Percentiles rank a stretch among this genome's conserved stretches.
Conservation (phyloP, 805 yeast species). For the Cyberlindnera japonica region DNA sequence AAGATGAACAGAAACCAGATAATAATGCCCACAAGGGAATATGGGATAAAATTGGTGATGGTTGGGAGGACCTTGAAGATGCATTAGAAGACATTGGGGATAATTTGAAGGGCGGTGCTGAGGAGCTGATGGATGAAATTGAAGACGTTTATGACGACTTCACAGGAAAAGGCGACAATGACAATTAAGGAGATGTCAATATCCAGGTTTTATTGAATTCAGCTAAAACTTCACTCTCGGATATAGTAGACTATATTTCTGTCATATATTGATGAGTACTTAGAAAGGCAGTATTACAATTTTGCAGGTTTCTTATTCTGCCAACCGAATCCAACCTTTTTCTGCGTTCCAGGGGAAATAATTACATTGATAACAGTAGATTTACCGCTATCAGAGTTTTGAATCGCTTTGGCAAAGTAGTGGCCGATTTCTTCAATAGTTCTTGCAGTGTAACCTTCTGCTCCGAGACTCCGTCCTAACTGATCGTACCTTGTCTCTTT, state of each 20-base stretch:
- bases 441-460: constrained; percentile 45
- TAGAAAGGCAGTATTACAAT: constrained; percentile 7
- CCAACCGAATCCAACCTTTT: constrained; percentile 64
- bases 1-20: neutral
- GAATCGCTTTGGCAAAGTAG: constrained; percentile 36
- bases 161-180: neutral
- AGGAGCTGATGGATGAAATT: constrained; percentile 16
- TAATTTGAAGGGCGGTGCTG: constrained; percentile 18
- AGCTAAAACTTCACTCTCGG: too few relatives aligned
- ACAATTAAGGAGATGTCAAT: too few relatives aligned
- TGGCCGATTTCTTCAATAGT: constrained; percentile 37
- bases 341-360: constrained; percentile 55
- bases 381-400: constrained; percentile 26
- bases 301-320: constrained; percentile 43
- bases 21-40: constrained; percentile 23
- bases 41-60: constrained; percentile 22
- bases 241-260: too few relatives aligned
- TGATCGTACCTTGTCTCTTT: constrained; percentile 54
- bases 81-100: constrained; percentile 23
- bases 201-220: too few relatives aligned
- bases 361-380: constrained; percentile 55
- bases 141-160: constrained; percentile 17
- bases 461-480: constrained; percentile 54
- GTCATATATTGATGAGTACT: neutral
- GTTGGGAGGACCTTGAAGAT: constrained; percentile 22